phyloP scores from a whole-genome alignment of 345 rosid species.

The Excoecaria cochinchinensis region DNA sequence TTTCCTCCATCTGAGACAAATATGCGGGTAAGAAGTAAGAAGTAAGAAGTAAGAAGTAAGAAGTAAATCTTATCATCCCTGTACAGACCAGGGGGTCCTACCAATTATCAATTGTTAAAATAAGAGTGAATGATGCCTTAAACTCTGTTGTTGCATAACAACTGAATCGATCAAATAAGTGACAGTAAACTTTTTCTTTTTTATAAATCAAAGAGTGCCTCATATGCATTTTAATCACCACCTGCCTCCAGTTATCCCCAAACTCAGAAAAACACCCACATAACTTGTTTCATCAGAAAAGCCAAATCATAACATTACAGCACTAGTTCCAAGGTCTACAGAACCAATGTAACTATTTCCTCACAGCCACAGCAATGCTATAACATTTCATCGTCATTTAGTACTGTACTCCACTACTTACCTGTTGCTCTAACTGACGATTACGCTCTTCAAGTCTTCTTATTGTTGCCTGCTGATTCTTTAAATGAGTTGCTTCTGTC shows the following conservation, averaged over 20 bases:
- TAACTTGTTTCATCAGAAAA: background rate
- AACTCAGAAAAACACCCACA: background rate
- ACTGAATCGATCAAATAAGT: background rate
- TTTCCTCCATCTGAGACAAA: slow-evolving; percentile 87
- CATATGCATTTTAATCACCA: background rate
- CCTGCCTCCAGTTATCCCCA: background rate
- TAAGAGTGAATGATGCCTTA: background rate
- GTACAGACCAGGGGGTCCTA: background rate
- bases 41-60: slow-evolving; percentile 9
- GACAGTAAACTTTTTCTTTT: background rate
- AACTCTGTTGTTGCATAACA: background rate
- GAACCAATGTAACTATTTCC: background rate
- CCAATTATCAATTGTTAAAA: background rate
- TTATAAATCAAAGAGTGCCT: background rate
- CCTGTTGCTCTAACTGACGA: slow-evolving; percentile 98
- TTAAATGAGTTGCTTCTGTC: slow-evolving; percentile 90
- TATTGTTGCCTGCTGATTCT: slow-evolving; percentile 98
- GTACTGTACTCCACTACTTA: slow-evolving; percentile 22
- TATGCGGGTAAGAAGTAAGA: background rate
- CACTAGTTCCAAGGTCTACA: background rate
- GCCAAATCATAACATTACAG: background rate
- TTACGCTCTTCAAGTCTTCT: slow-evolving; percentile 98
- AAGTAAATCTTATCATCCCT: slow-evolving; percentile 5
- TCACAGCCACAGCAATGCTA: background rate
- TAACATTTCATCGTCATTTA: background rate